Conservation (phyloP, 1,284 basidiomycete genomes). For the Nidula niveotomentosa region DNA sequence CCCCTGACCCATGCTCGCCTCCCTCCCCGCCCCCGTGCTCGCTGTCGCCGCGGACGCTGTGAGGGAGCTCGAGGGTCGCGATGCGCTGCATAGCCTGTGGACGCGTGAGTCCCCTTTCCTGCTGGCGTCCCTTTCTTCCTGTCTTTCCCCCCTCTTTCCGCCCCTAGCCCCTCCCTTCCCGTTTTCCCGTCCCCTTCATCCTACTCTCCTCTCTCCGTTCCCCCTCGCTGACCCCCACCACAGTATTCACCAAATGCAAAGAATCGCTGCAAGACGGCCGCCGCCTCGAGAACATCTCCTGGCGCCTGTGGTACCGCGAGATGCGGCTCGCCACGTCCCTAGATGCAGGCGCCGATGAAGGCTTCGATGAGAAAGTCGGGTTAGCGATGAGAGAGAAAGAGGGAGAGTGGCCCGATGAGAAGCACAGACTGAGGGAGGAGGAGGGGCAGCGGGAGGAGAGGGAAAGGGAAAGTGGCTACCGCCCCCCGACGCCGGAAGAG, state of each 20-base stretch:
- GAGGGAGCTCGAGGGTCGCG: constrained; percentile 62
- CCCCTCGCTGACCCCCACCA: background rate
- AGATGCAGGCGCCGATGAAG: background rate
- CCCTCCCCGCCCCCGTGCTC: constrained; percentile 62
- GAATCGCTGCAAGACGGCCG: constrained; percentile 74
- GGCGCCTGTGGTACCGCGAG: constrained; percentile 82
- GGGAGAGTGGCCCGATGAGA: background rate
- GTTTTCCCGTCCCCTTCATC: background rate
- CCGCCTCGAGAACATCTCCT: constrained; percentile 83
- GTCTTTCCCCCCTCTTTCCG: no score
- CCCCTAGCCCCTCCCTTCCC: constrained; percentile 4
- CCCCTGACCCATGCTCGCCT: constrained; percentile 37
- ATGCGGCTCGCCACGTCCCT: constrained; percentile 29
- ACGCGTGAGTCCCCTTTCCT: constrained; percentile 42
- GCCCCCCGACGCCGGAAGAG: background rate
- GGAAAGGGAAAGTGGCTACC: background rate
- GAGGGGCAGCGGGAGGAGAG: background rate
- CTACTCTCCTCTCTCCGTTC: background rate
- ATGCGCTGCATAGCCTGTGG: constrained; percentile 65
- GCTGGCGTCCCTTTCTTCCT: no score
- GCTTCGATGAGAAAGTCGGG: constrained; percentile 9
- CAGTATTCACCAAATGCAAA: constrained; percentile 86
- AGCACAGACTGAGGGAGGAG: background rate
- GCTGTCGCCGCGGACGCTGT: constrained; percentile 63
- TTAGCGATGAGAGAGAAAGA: background rate